Evolutionary conservation across 305 asterid genomes (phyloP).

Genomic region (Solanum hybrid): DNA sequence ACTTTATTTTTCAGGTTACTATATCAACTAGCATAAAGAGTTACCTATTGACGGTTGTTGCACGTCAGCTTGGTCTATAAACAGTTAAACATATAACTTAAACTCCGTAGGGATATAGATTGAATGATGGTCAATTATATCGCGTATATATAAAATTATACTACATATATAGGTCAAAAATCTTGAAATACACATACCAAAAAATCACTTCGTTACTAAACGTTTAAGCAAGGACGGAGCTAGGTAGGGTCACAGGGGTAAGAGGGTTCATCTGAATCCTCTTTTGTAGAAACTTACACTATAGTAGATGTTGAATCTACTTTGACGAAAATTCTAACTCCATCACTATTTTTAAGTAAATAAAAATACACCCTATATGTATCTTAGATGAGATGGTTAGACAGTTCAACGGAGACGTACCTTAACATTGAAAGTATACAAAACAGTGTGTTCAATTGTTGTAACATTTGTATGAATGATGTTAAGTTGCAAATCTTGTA

Average conservation of each 20-base stretch:
- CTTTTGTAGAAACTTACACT: no score
- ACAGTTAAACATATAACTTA: neutral
- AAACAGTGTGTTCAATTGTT: conserved; percentile 88
- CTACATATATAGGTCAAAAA: neutral
- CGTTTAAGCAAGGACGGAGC: neutral
- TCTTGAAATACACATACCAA: neutral
- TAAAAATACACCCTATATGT: no score
- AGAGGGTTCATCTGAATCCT: neutral
- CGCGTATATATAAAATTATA: neutral
- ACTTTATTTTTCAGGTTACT: neutral
- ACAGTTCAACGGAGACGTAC: conserved; percentile 14
- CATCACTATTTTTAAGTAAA: neutral
- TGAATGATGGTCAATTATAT: neutral
- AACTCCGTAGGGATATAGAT: neutral
- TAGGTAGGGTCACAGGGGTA: neutral
- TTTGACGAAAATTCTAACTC: no score
- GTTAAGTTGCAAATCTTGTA: conserved; percentile 79
- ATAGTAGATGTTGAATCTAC: neutral
- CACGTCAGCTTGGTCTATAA: neutral
- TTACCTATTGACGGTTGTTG: neutral
- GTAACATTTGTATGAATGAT: conserved; percentile 85
- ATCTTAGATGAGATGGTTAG: neutral
- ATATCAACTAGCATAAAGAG: neutral
- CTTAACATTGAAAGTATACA: conserved; percentile 90
- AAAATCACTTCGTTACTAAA: neutral